Conservation (phyloP, 2,329 filamentous ascomycete species). For the Macrophomina phaseolina region DNA sequence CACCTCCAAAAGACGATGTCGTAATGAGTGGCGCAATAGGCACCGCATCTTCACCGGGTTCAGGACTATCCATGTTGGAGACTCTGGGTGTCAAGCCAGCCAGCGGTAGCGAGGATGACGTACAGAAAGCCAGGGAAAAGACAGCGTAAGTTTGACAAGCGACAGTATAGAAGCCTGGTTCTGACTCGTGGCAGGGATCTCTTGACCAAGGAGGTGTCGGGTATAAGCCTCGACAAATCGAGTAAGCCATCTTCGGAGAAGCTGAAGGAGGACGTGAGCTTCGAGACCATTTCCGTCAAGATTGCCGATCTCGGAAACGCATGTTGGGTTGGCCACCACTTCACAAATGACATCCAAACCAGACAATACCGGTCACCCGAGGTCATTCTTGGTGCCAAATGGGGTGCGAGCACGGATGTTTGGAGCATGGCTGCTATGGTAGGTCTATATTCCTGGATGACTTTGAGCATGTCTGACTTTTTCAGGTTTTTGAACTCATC, state of each 20-base stretch:
- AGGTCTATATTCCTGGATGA: constrained; percentile 41
- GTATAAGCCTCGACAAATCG: constrained; percentile 83
- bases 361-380: constrained; percentile 96
- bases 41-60: constrained; percentile 51
- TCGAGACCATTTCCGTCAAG: constrained; percentile 93
- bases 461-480: not conserved
- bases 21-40: constrained; percentile 64
- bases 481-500: constrained; percentile 92
- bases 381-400: constrained; percentile 94
- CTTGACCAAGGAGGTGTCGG: constrained; percentile 89
- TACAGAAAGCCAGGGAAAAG: constrained; percentile 85
- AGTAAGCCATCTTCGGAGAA: constrained; percentile 60
- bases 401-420: constrained; percentile 98
- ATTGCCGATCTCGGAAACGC: constrained; percentile 98
- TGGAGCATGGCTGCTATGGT: constrained; percentile 99
- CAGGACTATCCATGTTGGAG: constrained; percentile 64
- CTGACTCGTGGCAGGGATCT: constrained; percentile 67
- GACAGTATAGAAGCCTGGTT: constrained; percentile 2
- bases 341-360: constrained; percentile 99
- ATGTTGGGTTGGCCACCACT: constrained; percentile 98
- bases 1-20: constrained; percentile 49
- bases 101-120: constrained; percentile 58
- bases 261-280: constrained; percentile 63
- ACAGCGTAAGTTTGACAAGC: constrained; percentile 73
- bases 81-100: constrained; percentile 59